A percentile compares a stretch with the other conserved stretches of the same genome.
phyloP scores from a whole-genome alignment of 768 basidiomycete species.

The Leucosporidium creatinivorum region DNA sequence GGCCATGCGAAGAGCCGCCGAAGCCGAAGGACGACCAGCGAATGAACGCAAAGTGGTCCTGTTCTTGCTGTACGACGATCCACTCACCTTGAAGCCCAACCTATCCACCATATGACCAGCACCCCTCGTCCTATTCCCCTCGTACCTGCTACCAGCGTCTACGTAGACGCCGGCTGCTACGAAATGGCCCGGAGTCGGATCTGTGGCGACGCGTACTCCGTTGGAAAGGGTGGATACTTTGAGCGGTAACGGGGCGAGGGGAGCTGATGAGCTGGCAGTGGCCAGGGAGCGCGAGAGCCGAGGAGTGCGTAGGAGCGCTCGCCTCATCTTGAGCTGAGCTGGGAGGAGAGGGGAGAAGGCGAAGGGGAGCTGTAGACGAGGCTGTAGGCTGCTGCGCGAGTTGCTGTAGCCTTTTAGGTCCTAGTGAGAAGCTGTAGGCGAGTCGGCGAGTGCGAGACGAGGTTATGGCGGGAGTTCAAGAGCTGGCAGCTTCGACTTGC shows the following conservation, averaged over 20 bases:
- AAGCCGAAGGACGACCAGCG: no score
- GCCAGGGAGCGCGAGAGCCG: background rate
- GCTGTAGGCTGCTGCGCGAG: no score
- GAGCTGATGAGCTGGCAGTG: background rate
- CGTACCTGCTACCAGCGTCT: slow-evolving; percentile 88
- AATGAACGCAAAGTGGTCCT: slow-evolving; percentile 6
- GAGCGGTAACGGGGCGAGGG: slow-evolving; percentile 7
- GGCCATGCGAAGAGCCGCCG: no score
- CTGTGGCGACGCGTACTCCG: slow-evolving; percentile 84
- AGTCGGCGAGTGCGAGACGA: background rate
- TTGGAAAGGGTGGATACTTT: slow-evolving; percentile 76
- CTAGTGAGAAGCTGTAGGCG: background rate
- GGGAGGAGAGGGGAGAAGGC: background rate
- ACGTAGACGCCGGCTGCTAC: slow-evolving; percentile 87
- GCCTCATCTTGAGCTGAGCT: slow-evolving; percentile 1
- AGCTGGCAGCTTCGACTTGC: no score
- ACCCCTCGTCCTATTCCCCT: slow-evolving; percentile 62
- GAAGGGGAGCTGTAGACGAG: background rate
- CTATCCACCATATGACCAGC: slow-evolving; percentile 88
- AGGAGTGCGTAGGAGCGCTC: background rate
- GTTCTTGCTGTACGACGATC: background rate
- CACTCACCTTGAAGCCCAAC: slow-evolving; percentile 85
- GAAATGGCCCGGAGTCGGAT: slow-evolving; percentile 85
- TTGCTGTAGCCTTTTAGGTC: background rate
- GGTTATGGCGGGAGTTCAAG: background rate